Evolutionary conservation across 306 rosid genomes (phyloP).

Genomic region (Hippophae rhamnoides): DNA sequence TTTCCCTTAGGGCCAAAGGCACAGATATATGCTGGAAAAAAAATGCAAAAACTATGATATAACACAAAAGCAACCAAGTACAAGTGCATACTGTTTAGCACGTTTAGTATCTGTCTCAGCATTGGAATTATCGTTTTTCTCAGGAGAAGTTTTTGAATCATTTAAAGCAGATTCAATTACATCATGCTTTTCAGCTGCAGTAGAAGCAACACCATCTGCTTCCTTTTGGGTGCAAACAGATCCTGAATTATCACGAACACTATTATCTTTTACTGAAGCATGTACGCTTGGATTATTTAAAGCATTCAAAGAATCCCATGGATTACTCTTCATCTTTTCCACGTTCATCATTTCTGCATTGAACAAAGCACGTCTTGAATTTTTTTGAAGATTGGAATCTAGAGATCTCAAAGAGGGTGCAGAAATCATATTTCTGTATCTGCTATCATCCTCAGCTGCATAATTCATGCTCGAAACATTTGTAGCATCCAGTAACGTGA

Average conservation of each 20-base stretch:
- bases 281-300: slow-evolving; percentile 32
- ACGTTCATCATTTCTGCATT: slow-evolving; percentile 49
- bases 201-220: slow-evolving; percentile 48
- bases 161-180: slow-evolving; percentile 48
- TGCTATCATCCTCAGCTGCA: slow-evolving; percentile 52
- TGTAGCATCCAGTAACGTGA: slow-evolving; percentile 60
- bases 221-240: slow-evolving; percentile 50
- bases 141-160: slow-evolving; percentile 47
- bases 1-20: too few relatives aligned
- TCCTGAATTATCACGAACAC: slow-evolving; percentile 53
- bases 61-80: background rate
- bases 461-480: slow-evolving; percentile 41
- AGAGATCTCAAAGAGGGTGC: slow-evolving; percentile 64
- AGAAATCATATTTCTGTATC: slow-evolving; percentile 40
- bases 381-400: slow-evolving; percentile 67
- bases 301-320: slow-evolving; percentile 64
- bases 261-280: slow-evolving; percentile 50
- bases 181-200: slow-evolving; percentile 50
- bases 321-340: slow-evolving; percentile 56
- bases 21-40: background rate
- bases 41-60: background rate
- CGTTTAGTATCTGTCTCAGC: slow-evolving; percentile 84
- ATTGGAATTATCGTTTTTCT: slow-evolving; percentile 57
- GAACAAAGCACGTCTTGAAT: slow-evolving; percentile 54
- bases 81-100: slow-evolving; percentile 44